phyloP scores from a whole-genome alignment of 202 grass and related monocot genomes.

The Saccharum hybrid region DNA sequence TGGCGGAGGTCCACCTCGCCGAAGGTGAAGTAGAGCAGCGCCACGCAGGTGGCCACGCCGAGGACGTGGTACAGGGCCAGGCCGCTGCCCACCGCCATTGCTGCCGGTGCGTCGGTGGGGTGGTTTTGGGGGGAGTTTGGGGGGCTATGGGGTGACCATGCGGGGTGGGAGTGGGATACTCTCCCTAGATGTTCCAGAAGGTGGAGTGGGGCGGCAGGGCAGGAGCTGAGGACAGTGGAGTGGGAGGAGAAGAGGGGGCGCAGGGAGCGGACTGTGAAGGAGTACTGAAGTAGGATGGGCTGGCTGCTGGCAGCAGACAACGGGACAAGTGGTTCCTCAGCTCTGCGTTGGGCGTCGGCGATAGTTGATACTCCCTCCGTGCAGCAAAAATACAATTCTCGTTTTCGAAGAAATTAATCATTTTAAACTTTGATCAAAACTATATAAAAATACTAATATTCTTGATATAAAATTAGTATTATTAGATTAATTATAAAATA shows the following conservation, averaged over 20 bases:
- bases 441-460: too few species aligned
- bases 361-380: not conserved
- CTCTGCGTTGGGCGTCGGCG: not conserved
- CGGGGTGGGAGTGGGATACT: not conserved
- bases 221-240: conserved; percentile 23
- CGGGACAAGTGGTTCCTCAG: conserved; percentile 26
- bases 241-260: not conserved
- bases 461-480: too few species aligned
- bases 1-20: conserved; percentile 57
- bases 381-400: too few species aligned
- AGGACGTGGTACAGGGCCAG: conserved; percentile 68
- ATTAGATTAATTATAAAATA: too few species aligned
- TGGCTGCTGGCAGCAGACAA: not conserved
- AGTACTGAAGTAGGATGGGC: conserved; percentile 9
- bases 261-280: conserved; percentile 7
- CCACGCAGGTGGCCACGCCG: conserved; percentile 56
- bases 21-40: conserved; percentile 74
- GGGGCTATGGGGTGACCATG: conserved; percentile 39
- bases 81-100: conserved; percentile 66
- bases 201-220: conserved; percentile 29
- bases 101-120: not conserved
- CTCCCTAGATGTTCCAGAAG: conserved; percentile 37
- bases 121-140: not conserved
- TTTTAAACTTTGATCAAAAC: too few species aligned
- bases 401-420: too few species aligned